Percentiles rank a stretch among this genome's conserved stretches.
phyloP scores from a whole-genome alignment of 1,284 basidiomycete species.

The Pterulicium gracile region DNA sequence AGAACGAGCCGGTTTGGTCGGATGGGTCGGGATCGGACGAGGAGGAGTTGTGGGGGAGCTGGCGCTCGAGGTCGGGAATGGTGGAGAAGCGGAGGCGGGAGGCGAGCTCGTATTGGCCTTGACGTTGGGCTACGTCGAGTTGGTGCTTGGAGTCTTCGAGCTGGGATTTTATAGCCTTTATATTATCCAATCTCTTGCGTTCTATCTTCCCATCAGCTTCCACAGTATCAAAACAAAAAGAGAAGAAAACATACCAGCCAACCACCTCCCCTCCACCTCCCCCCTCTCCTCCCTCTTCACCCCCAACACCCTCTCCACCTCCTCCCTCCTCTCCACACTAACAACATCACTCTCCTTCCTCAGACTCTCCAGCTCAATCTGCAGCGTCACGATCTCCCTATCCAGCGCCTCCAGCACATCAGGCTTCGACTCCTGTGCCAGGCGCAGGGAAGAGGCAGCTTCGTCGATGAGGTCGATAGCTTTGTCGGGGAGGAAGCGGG shows the following conservation, averaged over 20 bases:
- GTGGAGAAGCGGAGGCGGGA: constrained; percentile 74
- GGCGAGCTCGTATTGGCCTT: constrained; percentile 76
- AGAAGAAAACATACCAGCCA: constrained; percentile 36
- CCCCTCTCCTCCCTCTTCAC: constrained; percentile 52
- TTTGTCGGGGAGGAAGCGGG: constrained; percentile 84
- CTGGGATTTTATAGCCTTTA: constrained; percentile 70
- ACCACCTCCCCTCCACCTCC: constrained; percentile 62
- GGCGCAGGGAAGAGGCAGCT: constrained; percentile 77
- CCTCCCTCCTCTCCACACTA: constrained; percentile 58
- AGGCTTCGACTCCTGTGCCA: constrained; percentile 88
- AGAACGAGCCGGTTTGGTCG: constrained; percentile 28
- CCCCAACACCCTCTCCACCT: constrained; percentile 56
- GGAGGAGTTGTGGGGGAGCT: constrained; percentile 57
- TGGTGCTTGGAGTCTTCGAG: constrained; percentile 82
- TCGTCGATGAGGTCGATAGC: constrained; percentile 89
- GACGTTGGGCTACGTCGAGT: constrained; percentile 80
- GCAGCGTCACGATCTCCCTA: constrained; percentile 74
- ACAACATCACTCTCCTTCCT: constrained; percentile 84
- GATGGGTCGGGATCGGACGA: constrained; percentile 25
- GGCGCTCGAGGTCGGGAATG: constrained; percentile 72
- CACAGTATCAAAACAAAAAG: neutral
- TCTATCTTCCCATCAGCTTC: constrained; percentile 41
- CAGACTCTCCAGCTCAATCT: constrained; percentile 86
- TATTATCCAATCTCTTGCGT: constrained; percentile 61
- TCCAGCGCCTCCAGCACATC: constrained; percentile 79